Conservation (phyloP, 345 rosid genomes). For the Acer campestre region DNA sequence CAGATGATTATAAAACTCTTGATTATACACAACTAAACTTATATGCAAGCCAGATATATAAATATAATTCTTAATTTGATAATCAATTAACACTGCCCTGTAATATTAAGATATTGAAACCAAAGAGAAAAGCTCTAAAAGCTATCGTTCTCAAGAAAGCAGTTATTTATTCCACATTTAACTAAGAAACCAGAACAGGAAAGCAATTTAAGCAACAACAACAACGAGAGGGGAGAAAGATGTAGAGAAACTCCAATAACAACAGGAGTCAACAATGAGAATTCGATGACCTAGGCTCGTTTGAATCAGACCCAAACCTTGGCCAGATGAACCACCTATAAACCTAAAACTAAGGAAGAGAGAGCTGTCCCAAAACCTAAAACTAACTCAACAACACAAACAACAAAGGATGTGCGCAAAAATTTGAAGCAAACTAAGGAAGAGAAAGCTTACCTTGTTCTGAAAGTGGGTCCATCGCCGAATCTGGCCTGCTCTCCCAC, state of each 20-base stretch:
- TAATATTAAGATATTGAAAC: background rate
- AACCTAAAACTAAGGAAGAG: no score
- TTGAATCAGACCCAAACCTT: no score
- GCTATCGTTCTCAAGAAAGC: conserved; percentile 1
- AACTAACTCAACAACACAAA: no score
- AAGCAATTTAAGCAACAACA: conserved; percentile 6
- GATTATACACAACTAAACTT: background rate
- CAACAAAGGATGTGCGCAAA: no score
- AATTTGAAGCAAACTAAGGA: no score
- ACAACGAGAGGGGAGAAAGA: conserved; percentile 9
- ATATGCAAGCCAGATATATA: background rate
- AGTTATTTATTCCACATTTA: background rate
- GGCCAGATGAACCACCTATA: no score
- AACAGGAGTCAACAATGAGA: conserved; percentile 8
- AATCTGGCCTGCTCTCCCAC: no score
- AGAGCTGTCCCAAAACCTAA: no score
- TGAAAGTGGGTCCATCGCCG: no score
- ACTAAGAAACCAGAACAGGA: conserved; percentile 9
- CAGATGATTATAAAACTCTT: background rate
- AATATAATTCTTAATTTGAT: background rate
- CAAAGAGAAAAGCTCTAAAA: background rate
- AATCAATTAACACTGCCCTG: background rate
- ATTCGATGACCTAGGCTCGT: no score
- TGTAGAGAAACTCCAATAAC: background rate
- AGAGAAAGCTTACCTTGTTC: no score